Evolutionary conservation across 805 yeast species (phyloP), one percentile per base, ranked within the genome.

Genomic region (Danielia reshetovae): DNA sequence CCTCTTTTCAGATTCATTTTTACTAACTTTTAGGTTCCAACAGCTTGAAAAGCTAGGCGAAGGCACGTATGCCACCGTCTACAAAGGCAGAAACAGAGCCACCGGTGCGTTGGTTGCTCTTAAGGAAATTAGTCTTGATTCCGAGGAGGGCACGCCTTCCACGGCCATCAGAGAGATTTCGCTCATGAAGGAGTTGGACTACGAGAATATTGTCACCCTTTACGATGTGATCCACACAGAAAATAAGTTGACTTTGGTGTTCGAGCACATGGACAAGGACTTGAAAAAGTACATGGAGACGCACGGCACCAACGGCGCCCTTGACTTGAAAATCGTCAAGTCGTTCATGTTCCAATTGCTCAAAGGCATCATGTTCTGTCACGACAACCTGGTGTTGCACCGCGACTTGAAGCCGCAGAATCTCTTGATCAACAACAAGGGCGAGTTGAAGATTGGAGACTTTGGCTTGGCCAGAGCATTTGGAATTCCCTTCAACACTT

Each of bases 21-120:
- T 32, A 48, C 50, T 50, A 42, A 46, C 38, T 13, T n/a, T 13
- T 42, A 63, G 69, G 46, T 67, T 67, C 51, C 72, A 67, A 46
- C 72, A 67, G 59, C 74, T 85, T 36, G 96, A 87, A 58, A 86
- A 86, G 65, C 73, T 86, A 24, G 96, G 96, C 26, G 96, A 86
- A 63, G 96, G 96, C 31, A 86, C 98, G 1, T 93, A 93, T 63
- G 98, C 98, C 51, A 94, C 96, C n/a, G 98, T 93, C 22, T 93
- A 90, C 68, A 93, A 90, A 54, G 98, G 85, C 26, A 77, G 87
- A 54, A 93, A 85, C 59, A 77, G 85, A 43, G 77, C 81, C 51
- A 82, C 89, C 18, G 96, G 88, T 32, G 88, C 85, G 36, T 71
- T 89, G 13, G 98, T 93, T 13, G 98, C 98, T 0, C 69, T 93